Base-by-base conservation (phyloP, 495 filamentous ascomycete genomes). In the Echria macrotheca region DNA sequence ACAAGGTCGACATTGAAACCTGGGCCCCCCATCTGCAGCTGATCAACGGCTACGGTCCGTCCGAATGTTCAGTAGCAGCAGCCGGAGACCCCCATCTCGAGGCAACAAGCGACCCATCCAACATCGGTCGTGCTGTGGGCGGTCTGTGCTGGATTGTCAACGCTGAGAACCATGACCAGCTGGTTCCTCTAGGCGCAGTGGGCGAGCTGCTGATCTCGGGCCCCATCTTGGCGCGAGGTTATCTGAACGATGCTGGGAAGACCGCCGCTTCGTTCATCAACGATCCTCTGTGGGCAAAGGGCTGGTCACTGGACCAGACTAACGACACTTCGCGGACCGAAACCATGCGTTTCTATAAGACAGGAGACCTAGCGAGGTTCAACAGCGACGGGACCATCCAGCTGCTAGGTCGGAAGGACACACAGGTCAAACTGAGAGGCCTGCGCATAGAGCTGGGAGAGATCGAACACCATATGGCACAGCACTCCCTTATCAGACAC, bases 191-290 rank as follows among this genome's bases (percentile, higher is more conserved):
- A 8, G 83, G 83, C 14, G 64, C 66, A 4, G 63, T 80, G 26
- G 83, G 83, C 32, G 83, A 86, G 57, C 55, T 85, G 18, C 55
- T 79, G 3, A 67, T 87, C n/a, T 79, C 83, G 65, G 81, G 82
- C 0, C 75, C 80, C 0, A 63, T 75, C 18, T n/a, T n/a, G n/a
- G 59, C 84, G 9, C 55, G 64, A 0, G 70, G 71, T 0, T 84
- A 84, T 49, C 60, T 84, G 7, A 54, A 62, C 25, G 64, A 74
- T 8, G 59, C 64, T 4, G 66, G 61, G 10, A 64, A 71, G 50
- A 84, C 69, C 0, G 57, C 52, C 12, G 40, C 60, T 3, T 62
- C 58, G 0, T 82, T 82, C 44, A 74, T 84, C 35, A 56, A 70
- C 21, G 57, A 71, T 19, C 77, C 76, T n/a, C n/a, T n/a, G n/a